Percentiles rank a stretch among this genome's conserved stretches.
Conservation (phyloP, 2,329 filamentous ascomycete species). For the Aspergillus sp. region DNA sequence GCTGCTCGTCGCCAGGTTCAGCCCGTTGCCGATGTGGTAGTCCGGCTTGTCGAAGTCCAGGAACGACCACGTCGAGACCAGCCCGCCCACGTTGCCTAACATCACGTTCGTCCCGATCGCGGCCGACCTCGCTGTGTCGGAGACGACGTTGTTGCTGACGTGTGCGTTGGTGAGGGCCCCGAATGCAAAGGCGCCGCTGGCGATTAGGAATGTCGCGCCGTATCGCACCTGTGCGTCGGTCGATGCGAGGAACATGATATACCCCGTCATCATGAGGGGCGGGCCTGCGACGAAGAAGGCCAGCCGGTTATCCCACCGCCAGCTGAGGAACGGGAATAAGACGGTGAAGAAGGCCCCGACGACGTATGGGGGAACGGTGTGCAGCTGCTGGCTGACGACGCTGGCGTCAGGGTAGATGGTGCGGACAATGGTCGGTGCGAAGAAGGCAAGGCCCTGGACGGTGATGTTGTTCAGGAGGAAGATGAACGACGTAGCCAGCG, state of each 20-base stretch:
- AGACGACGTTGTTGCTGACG: conserved; percentile 68
- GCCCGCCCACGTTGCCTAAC: conserved; percentile 70
- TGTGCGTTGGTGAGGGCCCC: conserved; percentile 68
- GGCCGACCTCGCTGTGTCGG: conserved; percentile 66
- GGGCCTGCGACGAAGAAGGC: conserved; percentile 61
- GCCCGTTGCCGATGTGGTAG: conserved; percentile 69
- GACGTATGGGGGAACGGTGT: conserved; percentile 69
- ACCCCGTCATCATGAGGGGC: conserved; percentile 67
- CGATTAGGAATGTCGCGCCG: conserved; percentile 69
- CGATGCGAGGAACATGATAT: conserved; percentile 68
- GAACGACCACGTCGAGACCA: conserved; percentile 67
- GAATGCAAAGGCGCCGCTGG: conserved; percentile 62
- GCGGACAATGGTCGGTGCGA: conserved; percentile 67
- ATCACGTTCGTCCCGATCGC: conserved; percentile 69
- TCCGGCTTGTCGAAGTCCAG: conserved; percentile 63
- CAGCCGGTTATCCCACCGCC: conserved; percentile 59
- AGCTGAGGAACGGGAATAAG: conserved; percentile 61
- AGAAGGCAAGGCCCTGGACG: conserved; percentile 69
- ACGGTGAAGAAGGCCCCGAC: conserved; percentile 67
- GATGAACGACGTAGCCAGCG: conserved; percentile 56
- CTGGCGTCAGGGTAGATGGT: conserved; percentile 63
- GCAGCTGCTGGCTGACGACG: conserved; percentile 65
- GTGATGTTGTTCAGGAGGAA: conserved; percentile 69
- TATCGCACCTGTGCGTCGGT: conserved; percentile 58
- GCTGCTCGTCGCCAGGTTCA: conserved; percentile 64